phyloP scores from a whole-genome alignment of 345 rosid species.

The Mercurialis annua region DNA sequence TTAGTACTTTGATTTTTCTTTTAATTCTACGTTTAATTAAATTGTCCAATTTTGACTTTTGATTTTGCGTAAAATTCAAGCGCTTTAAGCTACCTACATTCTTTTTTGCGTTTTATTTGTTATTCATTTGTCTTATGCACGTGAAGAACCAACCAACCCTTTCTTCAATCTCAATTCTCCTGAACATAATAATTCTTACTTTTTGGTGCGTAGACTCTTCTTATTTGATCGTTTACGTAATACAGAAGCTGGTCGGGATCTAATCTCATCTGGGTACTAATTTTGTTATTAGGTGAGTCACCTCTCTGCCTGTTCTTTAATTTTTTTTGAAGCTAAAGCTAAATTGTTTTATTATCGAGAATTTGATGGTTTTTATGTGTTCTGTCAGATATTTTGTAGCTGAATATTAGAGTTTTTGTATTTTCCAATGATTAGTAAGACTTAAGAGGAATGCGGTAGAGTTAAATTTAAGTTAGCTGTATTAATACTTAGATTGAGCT shows the following conservation, averaged over 20 bases:
- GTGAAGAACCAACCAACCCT: no score
- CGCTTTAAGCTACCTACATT: constrained; percentile 21
- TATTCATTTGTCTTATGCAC: constrained; percentile 9
- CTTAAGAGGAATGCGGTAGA: constrained; percentile 11
- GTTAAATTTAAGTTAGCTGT: not conserved
- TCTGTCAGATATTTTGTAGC: constrained; percentile 21
- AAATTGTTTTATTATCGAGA: constrained; percentile 26
- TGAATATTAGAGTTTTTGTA: constrained; percentile 7
- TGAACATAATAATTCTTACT: constrained; percentile 17
- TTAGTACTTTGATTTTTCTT: not conserved
- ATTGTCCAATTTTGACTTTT: constrained; percentile 38
- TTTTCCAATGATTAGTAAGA: constrained; percentile 13
- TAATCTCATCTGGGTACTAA: constrained; percentile 49
- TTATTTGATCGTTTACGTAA: not conserved
- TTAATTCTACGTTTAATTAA: no score
- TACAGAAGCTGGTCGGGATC: constrained; percentile 42
- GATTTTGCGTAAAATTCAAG: constrained; percentile 40
- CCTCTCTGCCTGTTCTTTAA: constrained; percentile 30
- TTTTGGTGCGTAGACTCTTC: constrained; percentile 21
- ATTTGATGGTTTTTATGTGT: constrained; percentile 29
- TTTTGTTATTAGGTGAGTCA: constrained; percentile 44
- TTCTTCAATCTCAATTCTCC: constrained; percentile 20
- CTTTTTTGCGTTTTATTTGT: constrained; percentile 11
- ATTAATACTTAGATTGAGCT: constrained; percentile 14
- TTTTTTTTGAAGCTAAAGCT: constrained; percentile 21